phyloP scores from a whole-genome alignment of 2,329 filamentous ascomycete species.

The Cladorrhinum sp. region DNA sequence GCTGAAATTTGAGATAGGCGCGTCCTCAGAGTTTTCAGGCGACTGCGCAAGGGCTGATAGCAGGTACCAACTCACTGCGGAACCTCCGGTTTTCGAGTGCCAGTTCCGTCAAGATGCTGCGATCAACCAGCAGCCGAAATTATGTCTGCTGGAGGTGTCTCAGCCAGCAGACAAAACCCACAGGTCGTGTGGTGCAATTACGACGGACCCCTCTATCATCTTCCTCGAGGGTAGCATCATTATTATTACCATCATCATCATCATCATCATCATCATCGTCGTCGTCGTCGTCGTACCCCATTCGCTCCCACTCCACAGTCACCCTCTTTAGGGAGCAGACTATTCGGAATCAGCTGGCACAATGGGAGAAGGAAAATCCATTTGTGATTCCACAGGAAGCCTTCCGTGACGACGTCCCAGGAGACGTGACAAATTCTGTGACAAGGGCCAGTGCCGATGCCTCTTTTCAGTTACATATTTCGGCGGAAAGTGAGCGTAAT shows the following conservation, averaged over 20 bases:
- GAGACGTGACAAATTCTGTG: slow-evolving; percentile 34
- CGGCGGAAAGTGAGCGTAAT: slow-evolving; percentile 16
- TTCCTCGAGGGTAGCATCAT: slow-evolving; percentile 6
- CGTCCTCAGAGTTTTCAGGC: slow-evolving; percentile 11
- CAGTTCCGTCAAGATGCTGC: slow-evolving; percentile 21
- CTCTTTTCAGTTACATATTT: slow-evolving; percentile 27
- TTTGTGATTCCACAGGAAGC: slow-evolving; percentile 9
- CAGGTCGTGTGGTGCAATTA: slow-evolving; percentile 5
- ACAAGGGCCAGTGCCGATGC: slow-evolving; percentile 35
- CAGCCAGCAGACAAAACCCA: slow-evolving; percentile 9
- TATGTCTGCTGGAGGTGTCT: slow-evolving; percentile 31
- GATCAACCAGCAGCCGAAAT: slow-evolving; percentile 18
- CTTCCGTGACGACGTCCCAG: slow-evolving; percentile 30
- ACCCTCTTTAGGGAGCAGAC: not conserved
- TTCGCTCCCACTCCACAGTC: slow-evolving; percentile 11
- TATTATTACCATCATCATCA: not conserved
- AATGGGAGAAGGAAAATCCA: slow-evolving; percentile 41
- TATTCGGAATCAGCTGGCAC: slow-evolving; percentile 42
- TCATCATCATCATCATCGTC: not conserved
- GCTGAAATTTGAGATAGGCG: slow-evolving; percentile 4
- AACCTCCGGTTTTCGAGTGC: not conserved
- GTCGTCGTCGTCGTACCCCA: not conserved
- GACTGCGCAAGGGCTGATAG: not conserved
- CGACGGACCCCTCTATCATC: not conserved
- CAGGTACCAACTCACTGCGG: not conserved